These are phyloP conservation scores for Zoysia matrella DNA, from an alignment of 202 grass and related monocot genomes.

Conservation along the genomic window DNA sequence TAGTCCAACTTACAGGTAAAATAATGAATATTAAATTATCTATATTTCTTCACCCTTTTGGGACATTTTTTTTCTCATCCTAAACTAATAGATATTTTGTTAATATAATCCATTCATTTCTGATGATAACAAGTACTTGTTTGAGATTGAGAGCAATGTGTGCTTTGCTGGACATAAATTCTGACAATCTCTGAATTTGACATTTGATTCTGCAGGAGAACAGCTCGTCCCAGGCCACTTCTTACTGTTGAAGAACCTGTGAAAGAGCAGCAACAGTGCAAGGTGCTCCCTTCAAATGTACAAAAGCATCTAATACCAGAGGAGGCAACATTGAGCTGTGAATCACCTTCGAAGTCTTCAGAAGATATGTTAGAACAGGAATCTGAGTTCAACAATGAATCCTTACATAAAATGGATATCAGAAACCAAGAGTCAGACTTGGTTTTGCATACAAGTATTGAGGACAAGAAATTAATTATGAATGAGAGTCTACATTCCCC, in stretches of 20 bases:
- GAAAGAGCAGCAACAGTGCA: constrained; percentile 45
- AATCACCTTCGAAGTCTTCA: constrained; percentile 33
- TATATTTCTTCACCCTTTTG: constrained; percentile 13
- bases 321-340: constrained; percentile 34
- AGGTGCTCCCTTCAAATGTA: constrained; percentile 32
- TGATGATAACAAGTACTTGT: constrained; percentile 33
- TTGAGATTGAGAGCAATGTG: constrained; percentile 5
- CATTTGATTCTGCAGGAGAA: constrained; percentile 49
- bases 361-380: constrained; percentile 41
- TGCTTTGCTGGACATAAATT: constrained; percentile 22
- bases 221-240: constrained; percentile 60
- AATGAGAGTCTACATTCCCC: constrained; percentile 26
- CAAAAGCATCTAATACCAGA: constrained; percentile 37
- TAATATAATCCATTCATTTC: constrained; percentile 14
- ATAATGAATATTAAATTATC: neutral
- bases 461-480: constrained; percentile 23
- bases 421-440: constrained; percentile 37
- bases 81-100: constrained; percentile 14
- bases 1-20: constrained; percentile 13
- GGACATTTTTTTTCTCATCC: neutral
- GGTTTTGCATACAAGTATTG: constrained; percentile 30
- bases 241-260: constrained; percentile 49
- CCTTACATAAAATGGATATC: constrained; percentile 31
- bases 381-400: constrained; percentile 45
- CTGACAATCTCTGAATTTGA: constrained; percentile 26